These are phyloP conservation scores for Fraxinus paxiana DNA, from an alignment of 305 asterid species.

Conservation along the genomic window DNA sequence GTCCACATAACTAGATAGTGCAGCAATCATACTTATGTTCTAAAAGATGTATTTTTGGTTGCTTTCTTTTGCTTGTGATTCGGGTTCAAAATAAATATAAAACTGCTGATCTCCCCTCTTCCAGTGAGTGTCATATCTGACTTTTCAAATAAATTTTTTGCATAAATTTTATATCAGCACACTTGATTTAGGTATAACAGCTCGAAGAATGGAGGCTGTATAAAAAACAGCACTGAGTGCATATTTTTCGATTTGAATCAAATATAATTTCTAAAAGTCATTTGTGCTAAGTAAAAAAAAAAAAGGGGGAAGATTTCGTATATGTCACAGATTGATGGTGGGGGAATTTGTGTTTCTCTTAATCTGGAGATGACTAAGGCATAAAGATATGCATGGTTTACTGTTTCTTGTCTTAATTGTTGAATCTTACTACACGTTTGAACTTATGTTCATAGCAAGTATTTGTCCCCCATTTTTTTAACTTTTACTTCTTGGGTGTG, in stretches of 20 bases:
- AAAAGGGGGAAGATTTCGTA: neutral
- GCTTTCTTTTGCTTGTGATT: slow-evolving; percentile 12
- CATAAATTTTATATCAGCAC: neutral
- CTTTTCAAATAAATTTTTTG: neutral
- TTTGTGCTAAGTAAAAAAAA: neutral
- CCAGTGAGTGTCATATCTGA: neutral
- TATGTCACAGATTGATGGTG: slow-evolving; percentile 1
- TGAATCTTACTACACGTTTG: neutral
- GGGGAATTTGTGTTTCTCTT: neutral
- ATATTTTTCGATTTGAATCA: neutral
- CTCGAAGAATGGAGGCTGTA: neutral
- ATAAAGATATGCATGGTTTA: slow-evolving; percentile 14
- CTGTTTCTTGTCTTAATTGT: slow-evolving; percentile 7
- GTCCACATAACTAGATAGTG: neutral
- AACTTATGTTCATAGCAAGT: neutral
- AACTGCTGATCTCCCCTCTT: neutral
- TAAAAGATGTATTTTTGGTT: neutral
- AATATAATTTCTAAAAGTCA: slow-evolving; percentile 1
- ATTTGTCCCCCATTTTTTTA: neutral
- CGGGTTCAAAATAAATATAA: slow-evolving; percentile 6
- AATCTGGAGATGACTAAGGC: slow-evolving; percentile 9
- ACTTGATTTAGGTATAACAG: neutral
- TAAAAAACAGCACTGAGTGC: neutral
- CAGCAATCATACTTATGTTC: neutral
- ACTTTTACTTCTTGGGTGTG: slow-evolving; percentile 22